Conservation (phyloP, 2,329 filamentous ascomycete species). For the Metarhizium sp. region DNA sequence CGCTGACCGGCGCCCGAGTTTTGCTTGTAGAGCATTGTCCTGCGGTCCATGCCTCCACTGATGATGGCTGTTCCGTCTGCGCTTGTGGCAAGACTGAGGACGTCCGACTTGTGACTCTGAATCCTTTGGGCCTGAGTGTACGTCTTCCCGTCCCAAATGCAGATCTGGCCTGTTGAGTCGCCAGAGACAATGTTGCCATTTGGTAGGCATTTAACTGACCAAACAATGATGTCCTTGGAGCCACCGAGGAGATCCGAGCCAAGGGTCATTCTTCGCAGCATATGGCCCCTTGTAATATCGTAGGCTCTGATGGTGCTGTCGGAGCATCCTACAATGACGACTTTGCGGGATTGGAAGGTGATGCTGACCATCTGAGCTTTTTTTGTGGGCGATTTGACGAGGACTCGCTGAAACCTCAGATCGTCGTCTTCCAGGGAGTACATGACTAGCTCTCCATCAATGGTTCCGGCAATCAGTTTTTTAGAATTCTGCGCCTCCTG, state of each 20-base stretch:
- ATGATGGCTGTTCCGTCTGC: slow-evolving; percentile 73
- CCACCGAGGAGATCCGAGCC: slow-evolving; percentile 70
- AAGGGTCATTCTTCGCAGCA: slow-evolving; percentile 74
- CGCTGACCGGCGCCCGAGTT: slow-evolving; percentile 48
- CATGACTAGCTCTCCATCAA: slow-evolving; percentile 80
- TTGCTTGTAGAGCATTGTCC: slow-evolving; percentile 74
- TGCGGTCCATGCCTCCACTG: slow-evolving; percentile 85
- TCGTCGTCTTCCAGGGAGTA: slow-evolving; percentile 81
- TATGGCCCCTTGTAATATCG: slow-evolving; percentile 69
- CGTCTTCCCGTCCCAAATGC: slow-evolving; percentile 89
- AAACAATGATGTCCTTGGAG: slow-evolving; percentile 79
- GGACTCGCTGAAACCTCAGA: slow-evolving; percentile 66
- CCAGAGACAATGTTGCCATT: slow-evolving; percentile 89
- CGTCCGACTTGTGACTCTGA: slow-evolving; percentile 79
- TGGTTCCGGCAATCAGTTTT: slow-evolving; percentile 78
- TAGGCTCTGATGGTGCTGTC: slow-evolving; percentile 91
- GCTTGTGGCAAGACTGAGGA: slow-evolving; percentile 77
- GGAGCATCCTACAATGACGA: slow-evolving; percentile 84
- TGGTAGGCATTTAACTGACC: slow-evolving; percentile 82
- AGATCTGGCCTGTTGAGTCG: slow-evolving; percentile 87
- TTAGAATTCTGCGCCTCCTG: slow-evolving; percentile 27
- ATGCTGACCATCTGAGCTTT: slow-evolving; percentile 86
- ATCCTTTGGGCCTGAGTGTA: slow-evolving; percentile 83
- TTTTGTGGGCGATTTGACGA: slow-evolving; percentile 70
- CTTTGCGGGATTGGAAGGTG: slow-evolving; percentile 75